Percentiles rank a stretch among this genome's conserved stretches.
Evolutionary conservation across 305 asterid species (phyloP).

Genomic region (Fraxinus sp.): DNA sequence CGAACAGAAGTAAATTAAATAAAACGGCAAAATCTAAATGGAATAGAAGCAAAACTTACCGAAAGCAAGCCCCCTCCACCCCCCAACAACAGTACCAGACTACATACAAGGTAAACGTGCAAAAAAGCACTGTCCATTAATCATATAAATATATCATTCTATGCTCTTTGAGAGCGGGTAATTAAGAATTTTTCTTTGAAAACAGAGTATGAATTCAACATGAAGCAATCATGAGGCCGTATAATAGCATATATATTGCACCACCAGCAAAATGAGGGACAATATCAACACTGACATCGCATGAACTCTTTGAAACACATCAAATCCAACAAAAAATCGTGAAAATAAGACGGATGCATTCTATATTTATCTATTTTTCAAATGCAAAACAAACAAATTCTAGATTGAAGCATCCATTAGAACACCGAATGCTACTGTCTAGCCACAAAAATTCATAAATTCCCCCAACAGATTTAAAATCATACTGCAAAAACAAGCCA

Average conservation of each 20-base stretch:
- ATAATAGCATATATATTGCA: not conserved
- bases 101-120: not conserved
- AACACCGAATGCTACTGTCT: not conserved
- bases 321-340: not conserved
- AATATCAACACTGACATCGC: not conserved
- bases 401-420: not conserved
- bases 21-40: not conserved
- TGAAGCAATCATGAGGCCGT: not conserved
- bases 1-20: not conserved
- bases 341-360: not conserved
- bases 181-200: not conserved
- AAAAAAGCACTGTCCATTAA: not conserved
- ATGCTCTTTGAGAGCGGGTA: not conserved
- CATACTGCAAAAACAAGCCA: not conserved
- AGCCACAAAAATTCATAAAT: not conserved
- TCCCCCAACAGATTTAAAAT: not conserved
- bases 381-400: not conserved
- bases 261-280: not conserved
- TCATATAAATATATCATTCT: not conserved
- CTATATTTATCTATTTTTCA: not conserved
- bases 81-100: not conserved
- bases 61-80: not conserved
- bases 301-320: not conserved
- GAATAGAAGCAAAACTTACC: not conserved
- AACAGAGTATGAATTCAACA: not conserved